Conservation (phyloP, 192 early-diverging fungal species). For the Coemansia sp. region DNA sequence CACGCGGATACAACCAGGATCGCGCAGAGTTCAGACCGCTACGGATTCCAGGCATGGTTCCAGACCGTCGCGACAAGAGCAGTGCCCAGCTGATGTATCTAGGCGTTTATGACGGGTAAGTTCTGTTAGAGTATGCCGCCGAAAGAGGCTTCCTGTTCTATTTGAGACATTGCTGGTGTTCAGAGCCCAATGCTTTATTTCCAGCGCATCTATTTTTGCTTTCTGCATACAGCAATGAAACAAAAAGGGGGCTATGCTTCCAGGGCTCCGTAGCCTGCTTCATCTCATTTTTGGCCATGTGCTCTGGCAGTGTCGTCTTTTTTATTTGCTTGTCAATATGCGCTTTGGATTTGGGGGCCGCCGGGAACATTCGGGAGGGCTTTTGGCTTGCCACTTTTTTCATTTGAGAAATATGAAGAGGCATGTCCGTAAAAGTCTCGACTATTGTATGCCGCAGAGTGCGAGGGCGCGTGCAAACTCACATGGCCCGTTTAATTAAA, state of each 20-base stretch:
- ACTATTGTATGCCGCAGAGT: background rate
- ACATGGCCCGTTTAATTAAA: background rate
- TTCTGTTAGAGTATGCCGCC: background rate
- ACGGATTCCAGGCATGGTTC: constrained; percentile 51
- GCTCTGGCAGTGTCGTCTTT: too few relatives aligned
- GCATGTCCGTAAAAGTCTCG: background rate
- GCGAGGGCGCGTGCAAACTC: constrained; percentile 7
- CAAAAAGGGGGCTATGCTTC: too few relatives aligned
- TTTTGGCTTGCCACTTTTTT: background rate
- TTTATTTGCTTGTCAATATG: too few relatives aligned
- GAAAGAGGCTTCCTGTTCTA: background rate
- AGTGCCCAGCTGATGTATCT: constrained; percentile 52
- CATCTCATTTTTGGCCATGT: too few relatives aligned
- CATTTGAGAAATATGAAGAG: background rate
- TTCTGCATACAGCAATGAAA: too few relatives aligned
- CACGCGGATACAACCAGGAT: constrained; percentile 50
- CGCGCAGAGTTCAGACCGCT: constrained; percentile 49
- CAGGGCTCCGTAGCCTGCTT: too few relatives aligned
- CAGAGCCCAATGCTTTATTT: constrained; percentile 2
- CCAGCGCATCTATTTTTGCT: background rate
- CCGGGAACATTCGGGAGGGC: background rate
- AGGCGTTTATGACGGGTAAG: constrained; percentile 52
- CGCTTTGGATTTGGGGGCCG: too few relatives aligned
- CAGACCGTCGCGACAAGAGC: constrained; percentile 41
- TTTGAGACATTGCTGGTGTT: background rate